These are phyloP conservation scores for Jatropha curcas DNA, from an alignment of 345 rosid species.

Conservation along the genomic window DNA sequence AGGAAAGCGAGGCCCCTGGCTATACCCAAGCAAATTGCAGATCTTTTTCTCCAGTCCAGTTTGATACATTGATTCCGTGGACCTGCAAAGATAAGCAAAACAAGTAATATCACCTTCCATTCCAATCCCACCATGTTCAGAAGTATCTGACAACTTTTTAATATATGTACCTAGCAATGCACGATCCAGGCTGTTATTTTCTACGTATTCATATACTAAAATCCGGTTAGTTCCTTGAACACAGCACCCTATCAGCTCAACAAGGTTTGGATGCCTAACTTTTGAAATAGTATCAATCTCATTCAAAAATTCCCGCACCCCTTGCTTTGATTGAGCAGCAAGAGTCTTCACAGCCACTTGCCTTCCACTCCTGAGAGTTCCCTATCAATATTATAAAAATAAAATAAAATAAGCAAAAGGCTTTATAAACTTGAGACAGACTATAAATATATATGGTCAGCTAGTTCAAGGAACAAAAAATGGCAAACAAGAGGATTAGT, in stretches of 20 bases:
- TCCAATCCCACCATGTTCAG: background rate
- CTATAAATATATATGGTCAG: background rate
- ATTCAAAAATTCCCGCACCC: conserved; percentile 68
- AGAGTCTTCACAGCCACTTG: conserved; percentile 79
- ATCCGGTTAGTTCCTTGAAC: conserved; percentile 58
- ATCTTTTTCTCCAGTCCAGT: conserved; percentile 76
- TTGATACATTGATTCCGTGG: conserved; percentile 39
- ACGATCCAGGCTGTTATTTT: conserved; percentile 76
- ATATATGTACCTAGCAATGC: conserved; percentile 53
- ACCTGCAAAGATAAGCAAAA: conserved; percentile 39
- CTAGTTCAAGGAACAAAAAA: background rate
- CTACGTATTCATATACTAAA: conserved; percentile 82
- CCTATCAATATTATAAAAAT: conserved; percentile 39
- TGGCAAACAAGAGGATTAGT: background rate
- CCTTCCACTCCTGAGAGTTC: conserved; percentile 54
- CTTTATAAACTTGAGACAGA: background rate
- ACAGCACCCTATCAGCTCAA: conserved; percentile 85
- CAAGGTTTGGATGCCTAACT: conserved; percentile 84
- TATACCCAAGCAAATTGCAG: conserved; percentile 77
- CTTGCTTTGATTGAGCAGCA: conserved; percentile 74
- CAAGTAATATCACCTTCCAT: background rate
- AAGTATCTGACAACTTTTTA: background rate
- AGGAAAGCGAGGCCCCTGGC: conserved; percentile 84
- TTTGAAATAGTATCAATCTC: conserved; percentile 71
- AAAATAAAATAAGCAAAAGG: conserved; percentile 4